Percentiles rank a stretch among this genome's conserved stretches.
Conservation (phyloP, 805 yeast genomes). For the Cyberlindnera bimundalis region DNA sequence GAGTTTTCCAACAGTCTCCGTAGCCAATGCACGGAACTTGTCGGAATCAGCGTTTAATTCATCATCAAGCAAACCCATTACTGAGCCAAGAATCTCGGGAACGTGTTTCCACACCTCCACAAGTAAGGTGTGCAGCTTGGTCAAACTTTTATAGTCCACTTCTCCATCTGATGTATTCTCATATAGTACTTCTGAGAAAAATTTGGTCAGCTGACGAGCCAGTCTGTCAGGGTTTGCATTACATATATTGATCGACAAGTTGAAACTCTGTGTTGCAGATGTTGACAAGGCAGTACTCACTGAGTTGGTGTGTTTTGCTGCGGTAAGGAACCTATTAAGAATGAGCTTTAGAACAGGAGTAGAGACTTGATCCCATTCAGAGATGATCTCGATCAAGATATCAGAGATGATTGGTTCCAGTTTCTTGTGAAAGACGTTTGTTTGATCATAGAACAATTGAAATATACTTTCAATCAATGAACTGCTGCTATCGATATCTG, state of each 20-base stretch:
- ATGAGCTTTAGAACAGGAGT: conserved; percentile 56
- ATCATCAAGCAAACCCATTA: conserved; percentile 75
- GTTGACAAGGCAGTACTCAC: conserved; percentile 18
- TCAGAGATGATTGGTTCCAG: conserved; percentile 64
- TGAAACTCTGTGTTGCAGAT: conserved; percentile 48
- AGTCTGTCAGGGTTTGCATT: conserved; percentile 67
- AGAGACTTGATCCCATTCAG: conserved; percentile 68
- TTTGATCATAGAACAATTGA: conserved; percentile 54
- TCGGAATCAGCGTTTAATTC: conserved; percentile 73
- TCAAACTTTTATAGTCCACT: conserved; percentile 39
- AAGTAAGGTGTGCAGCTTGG: conserved; percentile 59
- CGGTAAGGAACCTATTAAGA: conserved; percentile 54
- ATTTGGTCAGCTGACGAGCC: conserved; percentile 73
- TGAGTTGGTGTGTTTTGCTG: conserved; percentile 11
- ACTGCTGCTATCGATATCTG: conserved; percentile 68
- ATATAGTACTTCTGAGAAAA: conserved; percentile 71
- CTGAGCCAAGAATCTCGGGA: conserved; percentile 71
- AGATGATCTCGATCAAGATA: conserved; percentile 68
- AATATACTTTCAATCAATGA: conserved; percentile 54
- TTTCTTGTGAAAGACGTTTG: conserved; percentile 45
- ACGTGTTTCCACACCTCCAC: conserved; percentile 71
- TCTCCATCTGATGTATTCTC: conserved; percentile 33
- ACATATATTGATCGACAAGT: conserved; percentile 64
- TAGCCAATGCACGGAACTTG: conserved; percentile 60
- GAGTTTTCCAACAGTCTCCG: conserved; percentile 69